phyloP scores from a whole-genome alignment of 179 eudicot species.

The Beta lomatogona region DNA sequence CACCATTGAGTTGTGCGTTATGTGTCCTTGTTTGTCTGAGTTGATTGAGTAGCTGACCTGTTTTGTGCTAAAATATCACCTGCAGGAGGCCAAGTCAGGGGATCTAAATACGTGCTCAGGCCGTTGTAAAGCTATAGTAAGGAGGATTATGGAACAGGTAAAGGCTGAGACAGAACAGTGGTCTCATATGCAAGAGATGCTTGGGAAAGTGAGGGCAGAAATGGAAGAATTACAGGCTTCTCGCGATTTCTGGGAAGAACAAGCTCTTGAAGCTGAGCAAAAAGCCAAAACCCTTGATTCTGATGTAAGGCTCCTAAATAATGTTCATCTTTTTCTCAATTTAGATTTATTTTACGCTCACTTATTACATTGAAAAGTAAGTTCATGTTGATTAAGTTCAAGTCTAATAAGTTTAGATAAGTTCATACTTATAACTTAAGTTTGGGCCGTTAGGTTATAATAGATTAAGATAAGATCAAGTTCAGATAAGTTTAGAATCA shows the following conservation, averaged over 20 bases:
- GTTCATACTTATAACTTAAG: no score
- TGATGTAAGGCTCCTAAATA: constrained; percentile 41
- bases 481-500: no score
- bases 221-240: constrained; percentile 90
- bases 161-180: constrained; percentile 93
- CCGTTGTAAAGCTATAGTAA: constrained; percentile 70
- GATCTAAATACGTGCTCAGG: constrained; percentile 60
- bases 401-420: no score
- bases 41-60: constrained; percentile 3
- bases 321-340: background rate
- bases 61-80: constrained; percentile 3
- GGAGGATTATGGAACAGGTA: constrained; percentile 86
- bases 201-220: constrained; percentile 73
- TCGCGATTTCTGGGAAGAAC: constrained; percentile 83
- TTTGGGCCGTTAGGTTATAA: no score
- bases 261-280: constrained; percentile 57
- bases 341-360: background rate
- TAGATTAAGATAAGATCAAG: no score
- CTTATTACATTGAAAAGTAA: no score
- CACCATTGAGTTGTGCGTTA: background rate
- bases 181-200: constrained; percentile 98
- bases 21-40: background rate
- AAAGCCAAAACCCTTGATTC: constrained; percentile 49
- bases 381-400: background rate
- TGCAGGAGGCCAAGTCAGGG: constrained; percentile 47